A percentile compares a stretch with the other conserved stretches of the same genome.
Conservation (phyloP, 257 asterid genomes). For the Solanum paucissectum region DNA sequence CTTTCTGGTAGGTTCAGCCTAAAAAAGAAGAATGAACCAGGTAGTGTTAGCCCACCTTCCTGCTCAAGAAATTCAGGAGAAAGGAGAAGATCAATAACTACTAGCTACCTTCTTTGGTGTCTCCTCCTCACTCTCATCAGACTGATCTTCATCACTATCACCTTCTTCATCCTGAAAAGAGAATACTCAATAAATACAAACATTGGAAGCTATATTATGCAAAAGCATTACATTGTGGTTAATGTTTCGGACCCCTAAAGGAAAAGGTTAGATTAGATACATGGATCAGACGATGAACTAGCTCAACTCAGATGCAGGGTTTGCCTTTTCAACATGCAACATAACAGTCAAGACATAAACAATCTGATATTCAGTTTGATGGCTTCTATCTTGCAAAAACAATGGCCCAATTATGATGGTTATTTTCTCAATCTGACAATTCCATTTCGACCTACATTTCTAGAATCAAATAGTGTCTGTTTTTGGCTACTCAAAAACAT, state of each 20-base stretch:
- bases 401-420: background rate
- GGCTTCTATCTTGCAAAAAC: background rate
- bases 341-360: background rate
- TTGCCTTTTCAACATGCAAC: background rate
- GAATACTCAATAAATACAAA: background rate
- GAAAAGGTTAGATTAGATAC: background rate
- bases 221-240: background rate
- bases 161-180: background rate
- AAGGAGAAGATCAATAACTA: background rate
- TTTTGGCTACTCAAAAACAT: background rate
- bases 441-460: background rate
- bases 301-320: background rate
- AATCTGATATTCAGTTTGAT: background rate
- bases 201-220: background rate
- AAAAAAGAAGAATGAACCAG: background rate
- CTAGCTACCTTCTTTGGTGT: slow-evolving; percentile 69
- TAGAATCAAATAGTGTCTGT: background rate
- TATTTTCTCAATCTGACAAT: background rate
- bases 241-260: background rate
- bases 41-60: background rate
- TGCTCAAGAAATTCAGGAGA: background rate
- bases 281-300: background rate
- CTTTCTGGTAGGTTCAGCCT: slow-evolving; percentile 53
- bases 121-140: slow-evolving; percentile 60
- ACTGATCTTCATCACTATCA: slow-evolving; percentile 22